Evolutionary conservation across 805 yeast genomes (phyloP), one percentile per base, ranked within the genome.

Genomic region (Sugiyamaella lignohabitans): DNA sequence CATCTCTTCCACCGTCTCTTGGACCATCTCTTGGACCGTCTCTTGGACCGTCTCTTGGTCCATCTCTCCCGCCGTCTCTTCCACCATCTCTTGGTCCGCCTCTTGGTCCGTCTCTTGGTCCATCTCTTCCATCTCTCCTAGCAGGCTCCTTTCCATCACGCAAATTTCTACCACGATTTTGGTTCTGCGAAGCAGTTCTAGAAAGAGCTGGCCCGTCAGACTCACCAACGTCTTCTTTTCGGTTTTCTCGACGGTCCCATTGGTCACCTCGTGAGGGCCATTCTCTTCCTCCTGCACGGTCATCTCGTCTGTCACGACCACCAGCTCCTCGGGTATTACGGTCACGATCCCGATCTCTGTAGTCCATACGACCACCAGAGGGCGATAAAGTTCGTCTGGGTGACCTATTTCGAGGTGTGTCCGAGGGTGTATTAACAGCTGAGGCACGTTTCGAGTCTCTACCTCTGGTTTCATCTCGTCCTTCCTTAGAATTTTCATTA

Each of bases 211-310:
- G n/a, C n/a, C n/a, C n/a, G n/a, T 38, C 42, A n/a, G 22, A 17
- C 39, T 44, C 47, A 8, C 37, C 19, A 43, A 6, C 11, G 41
- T 45, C 48, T 30, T 19, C 48, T 30, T 19, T 19, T 20, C 43
- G 39, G 14, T 19, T 14, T 37, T 45, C 48, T 17, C 49, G 34
- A 5, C 38, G 36, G 17, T 48, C 49, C 11, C 47, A 18, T 18
- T 17, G 23, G 18, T 50, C 52, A 1, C 47, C 20, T 23, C 40
- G 46, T 4, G 42, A 51, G 10, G 44, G 45, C 10, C 19, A 40
- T 4, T 47, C 42, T 16, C 53, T 14, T 29, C 40, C 18, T 18
- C 30, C 18, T 16, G 14, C 48, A 5, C 38, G 5, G n/a, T 19
- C 45, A 21, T 36, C 39, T 19, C 48, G 22, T 10, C 24, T 4